Conservation (phyloP, 1,139 yeast species). For the Magnusiomyces ingens region DNA sequence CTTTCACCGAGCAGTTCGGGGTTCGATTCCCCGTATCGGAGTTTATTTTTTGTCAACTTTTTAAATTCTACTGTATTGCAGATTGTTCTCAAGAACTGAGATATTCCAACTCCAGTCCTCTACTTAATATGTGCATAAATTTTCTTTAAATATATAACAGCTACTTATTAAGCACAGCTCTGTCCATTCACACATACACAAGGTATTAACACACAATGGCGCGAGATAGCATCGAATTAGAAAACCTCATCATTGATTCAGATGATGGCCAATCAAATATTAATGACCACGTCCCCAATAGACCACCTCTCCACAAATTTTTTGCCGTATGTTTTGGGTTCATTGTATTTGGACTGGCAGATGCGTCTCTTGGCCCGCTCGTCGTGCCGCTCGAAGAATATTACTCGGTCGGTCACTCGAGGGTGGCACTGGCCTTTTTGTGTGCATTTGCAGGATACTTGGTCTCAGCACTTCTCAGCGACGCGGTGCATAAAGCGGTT, state of each 20-base stretch:
- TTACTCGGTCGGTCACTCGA: slow-evolving; percentile 24
- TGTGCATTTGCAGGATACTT: slow-evolving; percentile 34
- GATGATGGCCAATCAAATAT: background rate
- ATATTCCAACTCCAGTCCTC: too few relatives aligned
- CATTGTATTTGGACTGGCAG: slow-evolving; percentile 29
- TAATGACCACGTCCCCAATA: background rate
- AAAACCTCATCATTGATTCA: too few relatives aligned
- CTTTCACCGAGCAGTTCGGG: slow-evolving; percentile 80
- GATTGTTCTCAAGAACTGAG: too few relatives aligned
- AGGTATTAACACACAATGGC: too few relatives aligned
- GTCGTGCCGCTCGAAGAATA: slow-evolving; percentile 26
- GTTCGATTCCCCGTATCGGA: slow-evolving; percentile 82
- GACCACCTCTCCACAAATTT: slow-evolving; percentile 13
- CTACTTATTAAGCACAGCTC: too few relatives aligned
- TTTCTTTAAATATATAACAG: too few relatives aligned
- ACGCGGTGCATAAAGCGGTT: slow-evolving; percentile 35
- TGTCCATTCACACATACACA: too few relatives aligned
- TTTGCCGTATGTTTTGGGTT: slow-evolving; percentile 25
- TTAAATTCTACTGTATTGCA: too few relatives aligned
- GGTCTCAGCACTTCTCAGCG: slow-evolving; percentile 33
- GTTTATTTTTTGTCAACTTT: slow-evolving; percentile 21
- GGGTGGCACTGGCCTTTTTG: slow-evolving; percentile 28
- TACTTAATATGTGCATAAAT: too few relatives aligned
- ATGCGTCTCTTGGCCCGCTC: slow-evolving; percentile 26
- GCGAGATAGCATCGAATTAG: too few relatives aligned